These are phyloP conservation scores for Hypomontagnella submonticulosa DNA, from an alignment of 495 filamentous ascomycete species.

Conservation along the genomic window DNA sequence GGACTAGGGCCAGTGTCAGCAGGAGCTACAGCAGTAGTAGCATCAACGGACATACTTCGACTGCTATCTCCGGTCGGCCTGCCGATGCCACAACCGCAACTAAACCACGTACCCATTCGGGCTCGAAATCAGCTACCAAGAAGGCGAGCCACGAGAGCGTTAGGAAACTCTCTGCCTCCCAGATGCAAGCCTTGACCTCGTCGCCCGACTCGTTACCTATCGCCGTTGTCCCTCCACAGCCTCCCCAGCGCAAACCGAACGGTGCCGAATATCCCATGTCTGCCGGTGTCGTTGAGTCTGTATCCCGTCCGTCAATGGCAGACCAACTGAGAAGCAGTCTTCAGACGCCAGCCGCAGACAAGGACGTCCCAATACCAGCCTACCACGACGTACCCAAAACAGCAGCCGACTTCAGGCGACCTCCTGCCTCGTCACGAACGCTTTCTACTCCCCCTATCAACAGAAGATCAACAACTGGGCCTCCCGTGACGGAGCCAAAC, in stretches of 20 bases:
- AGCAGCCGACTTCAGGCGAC: constrained; percentile 47
- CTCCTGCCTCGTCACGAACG: constrained; percentile 48
- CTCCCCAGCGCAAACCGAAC: constrained; percentile 41
- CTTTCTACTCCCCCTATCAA: constrained; percentile 59
- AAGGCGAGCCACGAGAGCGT: constrained; percentile 54
- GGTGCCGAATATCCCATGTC: constrained; percentile 50
- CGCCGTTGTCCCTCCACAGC: constrained; percentile 45
- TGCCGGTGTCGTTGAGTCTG: constrained; percentile 50
- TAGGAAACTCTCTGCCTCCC: constrained; percentile 65
- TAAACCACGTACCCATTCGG: constrained; percentile 41
- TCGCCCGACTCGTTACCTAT: constrained; percentile 63
- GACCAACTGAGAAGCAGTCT: constrained; percentile 41
- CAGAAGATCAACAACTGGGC: constrained; percentile 48
- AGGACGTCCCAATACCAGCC: not conserved
- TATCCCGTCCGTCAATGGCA: constrained; percentile 45
- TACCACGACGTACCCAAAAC: constrained; percentile 31
- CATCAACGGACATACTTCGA: constrained; percentile 26
- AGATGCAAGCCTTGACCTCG: constrained; percentile 65
- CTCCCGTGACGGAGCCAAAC: constrained; percentile 35
- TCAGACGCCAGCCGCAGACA: constrained; percentile 15
- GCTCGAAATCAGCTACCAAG: constrained; percentile 43
- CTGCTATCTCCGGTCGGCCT: constrained; percentile 10
- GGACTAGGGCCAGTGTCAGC: not conserved
- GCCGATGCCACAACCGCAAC: constrained; percentile 5
- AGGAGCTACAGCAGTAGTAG: not conserved